Base-by-base conservation (phyloP, 306 rosid genomes). In the Vicia sativa region DNA sequence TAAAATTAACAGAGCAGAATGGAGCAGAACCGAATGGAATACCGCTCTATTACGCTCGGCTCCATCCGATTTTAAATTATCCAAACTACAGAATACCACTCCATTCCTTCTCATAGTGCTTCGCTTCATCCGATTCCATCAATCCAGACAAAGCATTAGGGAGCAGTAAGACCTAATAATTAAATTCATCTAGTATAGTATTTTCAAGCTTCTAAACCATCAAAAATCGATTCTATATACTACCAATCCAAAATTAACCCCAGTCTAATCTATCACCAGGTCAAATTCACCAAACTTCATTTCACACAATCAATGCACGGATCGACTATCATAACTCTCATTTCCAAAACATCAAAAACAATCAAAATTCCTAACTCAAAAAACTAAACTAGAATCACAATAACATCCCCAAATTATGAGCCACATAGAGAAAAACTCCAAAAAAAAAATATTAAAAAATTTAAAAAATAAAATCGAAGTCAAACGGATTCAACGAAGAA, bases 401-500 rank as follows among this genome's bases (percentile, higher is more conserved):
- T 29, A 34, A 28, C 5, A 68, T 67, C 31, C 9, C 9, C 26
- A 28, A 39, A 38, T 42, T 23, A 66, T 16, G 38, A 48, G 18
- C 8, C 46, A 11, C 53, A 11, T 25, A 44, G 23, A 48, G 18
- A 53, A 19, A 9, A 65, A 67, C 66, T 42, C 7, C 1, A 43
- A 58, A 62, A 26, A 1, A 31, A 31, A 6, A 1, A 34, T n/a
- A 31, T 0, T 12, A 3, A 15, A 44, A 29, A 0, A 59, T 50
- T 2, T 2, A 21, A 9, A n/a, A 58, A 71, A 44, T 4, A 59
- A 56, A 78, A 61, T 52, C 65, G 54, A 72, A 76, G 87, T 67
- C 57, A 60, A 75, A 73, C 61, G 78, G 75, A 80, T 83, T 85
- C 85, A 86, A 83, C 84, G 72, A 74, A 72, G 78, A 79, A 38